These are phyloP conservation scores for Picochlorum costavermella DNA, from an alignment of 139 green algal genomes.

Conservation along the genomic window DNA sequence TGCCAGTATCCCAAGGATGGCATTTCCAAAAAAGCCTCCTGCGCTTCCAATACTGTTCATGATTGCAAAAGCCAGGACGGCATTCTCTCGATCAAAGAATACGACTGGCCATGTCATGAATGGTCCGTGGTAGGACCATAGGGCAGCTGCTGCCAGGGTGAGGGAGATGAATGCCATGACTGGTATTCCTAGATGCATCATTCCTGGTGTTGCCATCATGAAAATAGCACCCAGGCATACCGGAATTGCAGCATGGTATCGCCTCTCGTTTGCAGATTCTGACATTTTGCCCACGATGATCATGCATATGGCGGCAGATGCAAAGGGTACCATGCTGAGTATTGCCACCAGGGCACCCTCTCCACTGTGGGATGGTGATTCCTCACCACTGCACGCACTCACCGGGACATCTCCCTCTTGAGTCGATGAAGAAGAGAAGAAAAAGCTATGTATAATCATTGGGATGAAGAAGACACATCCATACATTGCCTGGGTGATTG, in stretches of 20 bases:
- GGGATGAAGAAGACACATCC: conserved; percentile 24
- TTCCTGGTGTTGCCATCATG: conserved; percentile 9
- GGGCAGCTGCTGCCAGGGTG: conserved; percentile 8
- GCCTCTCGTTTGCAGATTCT: conserved; percentile 19
- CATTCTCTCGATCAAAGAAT: conserved; percentile 31
- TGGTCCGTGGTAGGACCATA: conserved; percentile 28
- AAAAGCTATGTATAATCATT: conserved; percentile 16
- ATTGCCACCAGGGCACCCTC: conserved; percentile 12
- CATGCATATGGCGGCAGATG: conserved; percentile 14
- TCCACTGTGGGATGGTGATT: background rate
- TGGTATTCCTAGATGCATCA: background rate
- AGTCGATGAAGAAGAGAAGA: background rate
- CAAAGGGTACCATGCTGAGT: conserved; percentile 17
- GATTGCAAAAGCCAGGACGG: conserved; percentile 18
- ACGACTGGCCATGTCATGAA: conserved; percentile 36
- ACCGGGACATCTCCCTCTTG: background rate
- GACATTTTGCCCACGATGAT: conserved; percentile 17
- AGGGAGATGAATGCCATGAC: conserved; percentile 19
- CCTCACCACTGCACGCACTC: background rate
- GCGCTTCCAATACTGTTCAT: conserved; percentile 32
- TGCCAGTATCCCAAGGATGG: conserved; percentile 18
- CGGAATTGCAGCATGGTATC: conserved; percentile 12
- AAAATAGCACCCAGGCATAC: conserved; percentile 7
- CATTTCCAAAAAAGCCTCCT: conserved; percentile 29
- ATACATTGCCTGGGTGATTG: conserved; percentile 24